Percentiles rank a stretch among this genome's conserved stretches.
Conservation (phyloP, 768 basidiomycete genomes). For the Termitomyces heimii region DNA sequence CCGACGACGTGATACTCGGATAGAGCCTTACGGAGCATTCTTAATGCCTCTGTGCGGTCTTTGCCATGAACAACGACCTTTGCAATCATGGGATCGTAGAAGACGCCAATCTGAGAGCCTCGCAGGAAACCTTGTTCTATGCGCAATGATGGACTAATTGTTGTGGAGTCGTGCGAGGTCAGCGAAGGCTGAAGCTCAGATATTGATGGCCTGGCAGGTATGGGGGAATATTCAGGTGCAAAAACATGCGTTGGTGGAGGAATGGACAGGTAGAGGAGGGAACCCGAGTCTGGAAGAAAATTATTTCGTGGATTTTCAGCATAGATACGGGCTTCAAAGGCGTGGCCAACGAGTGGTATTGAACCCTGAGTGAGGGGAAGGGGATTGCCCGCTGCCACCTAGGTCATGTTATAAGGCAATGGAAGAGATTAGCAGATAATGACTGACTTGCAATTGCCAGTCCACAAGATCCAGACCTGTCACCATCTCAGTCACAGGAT, state of each 20-base stretch:
- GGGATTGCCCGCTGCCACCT: constrained; percentile 87
- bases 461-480: constrained; percentile 92
- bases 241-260: constrained; percentile 70
- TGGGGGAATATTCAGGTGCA: constrained; percentile 38
- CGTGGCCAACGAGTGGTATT: constrained; percentile 86
- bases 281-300: constrained; percentile 89
- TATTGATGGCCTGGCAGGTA: constrained; percentile 16
- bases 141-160: constrained; percentile 60
- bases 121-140: constrained; percentile 86
- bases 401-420: not conserved
- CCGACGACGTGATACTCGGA: constrained; percentile 91
- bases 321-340: constrained; percentile 93
- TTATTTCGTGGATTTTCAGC: constrained; percentile 92
- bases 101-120: constrained; percentile 79
- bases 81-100: constrained; percentile 89
- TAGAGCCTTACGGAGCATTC: constrained; percentile 72
- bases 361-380: constrained; percentile 72
- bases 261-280: constrained; percentile 73
- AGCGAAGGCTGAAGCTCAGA: constrained; percentile 26
- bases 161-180: constrained; percentile 19
- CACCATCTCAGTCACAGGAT: constrained; percentile 93
- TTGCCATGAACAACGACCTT: constrained; percentile 87
- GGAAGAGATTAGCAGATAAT: not conserved
- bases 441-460: constrained; percentile 80
- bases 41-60: constrained; percentile 78